Evolutionary conservation across 2,329 filamentous ascomycete species (phyloP), one percentile per base, ranked within the genome.

Genomic region (Bretziella fagacearum): DNA sequence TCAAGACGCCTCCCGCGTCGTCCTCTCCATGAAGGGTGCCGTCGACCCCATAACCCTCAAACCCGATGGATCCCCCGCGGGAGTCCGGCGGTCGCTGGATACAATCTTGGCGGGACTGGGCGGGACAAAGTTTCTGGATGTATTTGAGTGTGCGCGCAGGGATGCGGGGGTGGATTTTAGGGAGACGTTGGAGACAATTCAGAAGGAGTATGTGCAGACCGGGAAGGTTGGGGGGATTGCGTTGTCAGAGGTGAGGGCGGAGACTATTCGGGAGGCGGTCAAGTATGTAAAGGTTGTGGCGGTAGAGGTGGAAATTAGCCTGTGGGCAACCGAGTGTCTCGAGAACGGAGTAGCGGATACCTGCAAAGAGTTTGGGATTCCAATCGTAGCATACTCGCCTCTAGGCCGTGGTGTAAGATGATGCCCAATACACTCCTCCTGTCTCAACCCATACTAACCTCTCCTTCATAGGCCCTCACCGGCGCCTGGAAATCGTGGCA

Each of bases 341-440:
- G 58, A 57, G 18, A 73, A 74, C 53, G 70, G 71, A 2, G 60
- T 76, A 29, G 66, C 67, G 2, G 64, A 63, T 2, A 67, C 72
- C 0, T 80, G 75, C 55, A 68, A 65, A 0, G 69, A 87, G 57
- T 60, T 81, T 39, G 63, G 67, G 40, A 84, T 89, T 51, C 77
- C 80, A 0, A 63, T 87, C 41, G 62, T 84, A 29, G 80, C 79
- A 0, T 87, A 85, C 61, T 79, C 78, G 37, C 82, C 83, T 1
- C 65, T 86, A 0, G 77, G 81, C 3, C 65, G 72, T 22, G 69
- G 70, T 1, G 63, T 65, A 57, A 55, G 62, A 58, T 3, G n/a
- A n/a, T n/a, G n/a, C n/a, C n/a, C n/a, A n/a, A n/a, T 18, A 23
- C 2, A 39, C 20, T 17, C n/a, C 18, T 20, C 15, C 35, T n/a